Base-by-base conservation (phyloP, 441 rosid genomes). In the Rhodomyrtus psidioides region DNA sequence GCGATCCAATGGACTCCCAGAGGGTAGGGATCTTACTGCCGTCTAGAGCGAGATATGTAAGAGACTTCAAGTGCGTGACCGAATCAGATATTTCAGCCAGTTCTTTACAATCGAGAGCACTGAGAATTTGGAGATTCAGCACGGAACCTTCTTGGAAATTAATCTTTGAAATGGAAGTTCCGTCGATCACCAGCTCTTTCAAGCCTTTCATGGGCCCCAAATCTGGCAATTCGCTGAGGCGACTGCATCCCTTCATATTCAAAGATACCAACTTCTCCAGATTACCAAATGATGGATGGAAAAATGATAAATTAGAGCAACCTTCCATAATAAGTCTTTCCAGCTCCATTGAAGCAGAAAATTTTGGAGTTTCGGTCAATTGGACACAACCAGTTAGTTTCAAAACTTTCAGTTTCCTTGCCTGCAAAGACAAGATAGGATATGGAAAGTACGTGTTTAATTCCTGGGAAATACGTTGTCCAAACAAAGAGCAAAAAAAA, bases 51-150 rank as follows among this genome's bases (percentile, higher is more conserved):
- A 62, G 75, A 30, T 30, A 8, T 14, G 0, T 9, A 13, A 62
- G 44, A 17, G 75, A 62, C 75, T 4, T 0, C 0, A 62, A 62
- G 24, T 0, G 0, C 0, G 4, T 2, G 4, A n/a, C n/a, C 0
- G 62, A 58, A 30, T 30, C 1, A 24, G 75, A 17, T 62, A 62
- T 0, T 0, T 30, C 2, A 4, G 6, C 30, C 75, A 62, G 44
- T 0, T 0, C 0, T 1, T 2, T 0, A 4, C 75, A 62, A 1
- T 17, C 0, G 2, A 42, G 2, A 30, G 75, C 75, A 4, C 44
- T 30, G 44, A 58, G 62, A n/a, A 13, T 12, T 58, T 58, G 27
- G 62, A 58, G 62, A 8, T 2, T 12, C 8, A 0, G 12, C 30
- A 58, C 6, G 62, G 17, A n/a, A 58, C 16, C 17, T 57, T 5